Conservation (phyloP, 345 rosid species). For the Linum trigynum region DNA sequence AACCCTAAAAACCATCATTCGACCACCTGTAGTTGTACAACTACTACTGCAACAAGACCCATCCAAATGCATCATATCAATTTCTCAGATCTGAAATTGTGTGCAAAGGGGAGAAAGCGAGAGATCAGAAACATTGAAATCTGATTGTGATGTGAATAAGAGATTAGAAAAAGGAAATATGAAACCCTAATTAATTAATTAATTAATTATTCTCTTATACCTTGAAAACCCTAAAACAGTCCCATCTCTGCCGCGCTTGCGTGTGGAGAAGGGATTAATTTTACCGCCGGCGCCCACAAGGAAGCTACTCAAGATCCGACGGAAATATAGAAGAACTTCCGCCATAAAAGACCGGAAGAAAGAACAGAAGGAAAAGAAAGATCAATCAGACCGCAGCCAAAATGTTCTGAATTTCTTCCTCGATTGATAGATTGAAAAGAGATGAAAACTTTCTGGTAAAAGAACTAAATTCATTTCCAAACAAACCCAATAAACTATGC, state of each 20-base stretch:
- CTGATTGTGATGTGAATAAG: constrained; percentile 9
- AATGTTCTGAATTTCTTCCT: not conserved
- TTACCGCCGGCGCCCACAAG: not conserved
- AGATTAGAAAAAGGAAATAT: not conserved
- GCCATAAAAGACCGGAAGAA: not conserved
- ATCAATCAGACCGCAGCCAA: constrained; percentile 3
- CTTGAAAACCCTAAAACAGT: constrained; percentile 26
- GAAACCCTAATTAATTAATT: constrained; percentile 24
- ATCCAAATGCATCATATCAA: constrained; percentile 3
- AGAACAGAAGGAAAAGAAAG: not conserved
- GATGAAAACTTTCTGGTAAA: no score
- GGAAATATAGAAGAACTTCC: constrained; percentile 19
- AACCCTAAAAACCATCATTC: constrained; percentile 7
- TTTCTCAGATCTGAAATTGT: constrained; percentile 20
- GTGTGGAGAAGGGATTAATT: constrained; percentile 1
- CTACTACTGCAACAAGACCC: not conserved
- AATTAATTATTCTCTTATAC: constrained; percentile 16
- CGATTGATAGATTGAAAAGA: not conserved
- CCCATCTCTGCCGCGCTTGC: constrained; percentile 10
- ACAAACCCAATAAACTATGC: no score
- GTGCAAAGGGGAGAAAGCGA: constrained; percentile 10
- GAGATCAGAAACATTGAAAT: no score
- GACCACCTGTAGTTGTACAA: constrained; percentile 1
- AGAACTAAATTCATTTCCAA: no score
- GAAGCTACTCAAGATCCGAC: constrained; percentile 25